Evolutionary conservation across 805 yeast species (phyloP).

Genomic region (Candida sonorensis): DNA sequence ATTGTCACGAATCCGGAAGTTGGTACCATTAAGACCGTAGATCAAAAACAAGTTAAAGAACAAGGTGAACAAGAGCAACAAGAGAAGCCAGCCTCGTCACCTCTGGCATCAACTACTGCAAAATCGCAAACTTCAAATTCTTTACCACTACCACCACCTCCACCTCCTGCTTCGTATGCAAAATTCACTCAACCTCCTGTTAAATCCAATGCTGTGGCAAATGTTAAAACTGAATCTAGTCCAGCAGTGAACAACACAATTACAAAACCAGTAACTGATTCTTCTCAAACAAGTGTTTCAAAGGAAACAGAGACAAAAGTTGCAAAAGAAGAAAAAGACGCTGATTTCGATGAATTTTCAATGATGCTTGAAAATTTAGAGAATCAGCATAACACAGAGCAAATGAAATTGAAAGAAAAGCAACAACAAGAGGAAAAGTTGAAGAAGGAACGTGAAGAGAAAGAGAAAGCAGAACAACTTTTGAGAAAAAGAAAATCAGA

Average conservation of each 20-base stretch:
- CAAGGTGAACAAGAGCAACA: too few species aligned
- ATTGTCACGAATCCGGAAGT: too few species aligned
- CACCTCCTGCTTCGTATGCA: background rate
- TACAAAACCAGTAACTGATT: background rate
- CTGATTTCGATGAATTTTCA: conserved; percentile 16
- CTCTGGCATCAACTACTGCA: conserved; percentile 3
- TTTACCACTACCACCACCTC: background rate
- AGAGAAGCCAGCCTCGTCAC: conserved; percentile 3
- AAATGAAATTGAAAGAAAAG: conserved; percentile 2
- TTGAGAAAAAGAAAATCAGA: too few species aligned
- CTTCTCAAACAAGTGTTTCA: background rate
- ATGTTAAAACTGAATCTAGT: too few species aligned
- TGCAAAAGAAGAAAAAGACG: conserved; percentile 4
- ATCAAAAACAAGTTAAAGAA: too few species aligned
- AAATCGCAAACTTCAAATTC: background rate
- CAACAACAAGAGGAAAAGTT: background rate
- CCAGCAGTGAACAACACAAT: too few species aligned
- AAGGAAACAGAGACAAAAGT: background rate
- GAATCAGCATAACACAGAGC: conserved; percentile 11
- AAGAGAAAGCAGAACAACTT: background rate
- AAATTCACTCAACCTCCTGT: background rate
- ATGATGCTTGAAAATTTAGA: conserved; percentile 18
- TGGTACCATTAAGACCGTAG: too few species aligned
- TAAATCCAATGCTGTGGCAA: background rate
- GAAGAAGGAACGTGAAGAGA: background rate